phyloP scores from a whole-genome alignment of 1,139 yeast species.

The Nakaseomyces bracarensis region DNA sequence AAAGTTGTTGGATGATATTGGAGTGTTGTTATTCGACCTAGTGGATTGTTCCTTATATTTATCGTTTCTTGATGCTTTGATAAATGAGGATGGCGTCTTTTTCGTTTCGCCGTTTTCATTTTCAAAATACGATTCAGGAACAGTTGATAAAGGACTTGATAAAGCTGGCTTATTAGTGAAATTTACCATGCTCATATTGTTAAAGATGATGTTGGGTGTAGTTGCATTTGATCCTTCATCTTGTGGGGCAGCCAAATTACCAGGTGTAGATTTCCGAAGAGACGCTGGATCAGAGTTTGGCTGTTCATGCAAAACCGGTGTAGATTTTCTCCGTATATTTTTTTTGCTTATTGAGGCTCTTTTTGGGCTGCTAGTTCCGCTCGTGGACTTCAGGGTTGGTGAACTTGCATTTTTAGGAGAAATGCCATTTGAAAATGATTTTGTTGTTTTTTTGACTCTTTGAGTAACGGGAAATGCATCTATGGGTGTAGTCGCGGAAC shows the following conservation, averaged over 20 bases:
- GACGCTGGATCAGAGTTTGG: not conserved
- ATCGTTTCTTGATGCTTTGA: not conserved
- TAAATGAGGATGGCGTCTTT: not conserved
- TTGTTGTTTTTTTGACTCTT: not conserved
- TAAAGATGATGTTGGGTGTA: conserved; percentile 3
- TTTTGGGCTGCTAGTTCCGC: not conserved
- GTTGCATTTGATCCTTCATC: not conserved
- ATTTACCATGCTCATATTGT: conserved; percentile 4
- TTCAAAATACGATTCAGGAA: conserved; percentile 14
- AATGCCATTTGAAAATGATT: not conserved
- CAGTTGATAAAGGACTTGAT: conserved; percentile 16
- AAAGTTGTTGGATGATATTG: conserved; percentile 1
- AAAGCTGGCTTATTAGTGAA: conserved; percentile 10
- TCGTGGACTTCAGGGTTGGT: not conserved
- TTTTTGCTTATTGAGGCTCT: not conserved
- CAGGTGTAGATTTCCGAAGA: conserved; percentile 1
- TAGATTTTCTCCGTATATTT: conserved; percentile 3
- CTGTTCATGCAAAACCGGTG: conserved; percentile 3
- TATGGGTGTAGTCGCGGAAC: conserved; percentile 2
- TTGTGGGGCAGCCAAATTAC: not conserved
- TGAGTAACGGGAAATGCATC: not conserved
- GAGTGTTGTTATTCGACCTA: conserved; percentile 10
- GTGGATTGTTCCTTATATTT: conserved; percentile 3
- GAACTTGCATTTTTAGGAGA: not conserved
- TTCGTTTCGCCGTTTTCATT: not conserved